These are phyloP conservation scores for Phoenix dactylifera DNA, from an alignment of 176 grass and related monocot genomes.

Conservation along the genomic window DNA sequence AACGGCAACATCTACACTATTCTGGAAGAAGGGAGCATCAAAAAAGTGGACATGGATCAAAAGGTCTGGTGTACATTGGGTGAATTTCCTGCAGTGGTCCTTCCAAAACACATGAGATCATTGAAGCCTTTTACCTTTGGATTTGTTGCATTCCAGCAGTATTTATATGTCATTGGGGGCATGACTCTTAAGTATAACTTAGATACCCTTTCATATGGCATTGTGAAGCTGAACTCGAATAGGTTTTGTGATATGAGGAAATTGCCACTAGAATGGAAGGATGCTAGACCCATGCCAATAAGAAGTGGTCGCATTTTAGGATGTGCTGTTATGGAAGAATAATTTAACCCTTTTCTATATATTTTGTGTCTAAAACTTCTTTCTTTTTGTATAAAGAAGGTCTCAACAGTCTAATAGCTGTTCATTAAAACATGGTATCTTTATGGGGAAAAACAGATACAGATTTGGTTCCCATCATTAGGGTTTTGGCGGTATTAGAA, in stretches of 20 bases:
- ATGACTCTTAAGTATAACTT: conserved; percentile 20
- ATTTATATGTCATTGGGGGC: conserved; percentile 19
- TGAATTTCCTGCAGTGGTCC: conserved; percentile 12
- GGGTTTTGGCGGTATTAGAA: no score
- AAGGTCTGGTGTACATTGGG: neutral
- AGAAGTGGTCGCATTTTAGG: conserved; percentile 18
- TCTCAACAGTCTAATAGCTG: no score
- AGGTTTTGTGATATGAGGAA: conserved; percentile 13
- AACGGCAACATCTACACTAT: conserved; percentile 6
- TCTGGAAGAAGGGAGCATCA: conserved; percentile 13
- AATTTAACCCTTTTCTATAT: conserved; percentile 3
- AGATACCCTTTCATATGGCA: conserved; percentile 1
- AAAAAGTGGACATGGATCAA: conserved; percentile 6
- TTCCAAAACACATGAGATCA: conserved; percentile 12
- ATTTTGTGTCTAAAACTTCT: no score
- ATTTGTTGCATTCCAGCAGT: conserved; percentile 4
- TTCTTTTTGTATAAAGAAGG: no score
- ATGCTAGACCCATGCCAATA: conserved; percentile 16
- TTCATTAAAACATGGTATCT: no score
- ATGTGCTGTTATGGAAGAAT: conserved; percentile 16
- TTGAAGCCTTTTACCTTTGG: conserved; percentile 15
- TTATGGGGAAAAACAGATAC: no score
- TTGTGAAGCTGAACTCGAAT: conserved; percentile 11
- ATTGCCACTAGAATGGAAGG: conserved; percentile 17
- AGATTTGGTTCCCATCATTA: no score